These are phyloP conservation scores for Paramecium octaurelia DNA, from an alignment of 73 alveolate genomes.

Conservation along the genomic window DNA sequence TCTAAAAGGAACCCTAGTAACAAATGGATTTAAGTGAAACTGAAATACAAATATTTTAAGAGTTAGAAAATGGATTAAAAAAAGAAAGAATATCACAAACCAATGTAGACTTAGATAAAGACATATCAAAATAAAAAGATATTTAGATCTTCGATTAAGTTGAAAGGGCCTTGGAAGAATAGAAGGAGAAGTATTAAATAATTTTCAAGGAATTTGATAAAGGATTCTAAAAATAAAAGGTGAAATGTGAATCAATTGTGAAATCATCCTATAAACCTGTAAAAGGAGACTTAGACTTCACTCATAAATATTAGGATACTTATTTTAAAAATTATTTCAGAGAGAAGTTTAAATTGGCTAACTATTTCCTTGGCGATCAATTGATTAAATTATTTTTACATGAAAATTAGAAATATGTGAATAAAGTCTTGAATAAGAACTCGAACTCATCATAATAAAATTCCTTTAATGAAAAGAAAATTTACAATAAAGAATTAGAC, in stretches of 20 bases:
- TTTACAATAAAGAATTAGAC: background rate
- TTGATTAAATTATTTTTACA: background rate
- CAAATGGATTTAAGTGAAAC: background rate
- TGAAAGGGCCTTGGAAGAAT: background rate
- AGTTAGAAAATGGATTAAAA: background rate
- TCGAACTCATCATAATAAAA: background rate
- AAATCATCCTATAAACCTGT: constrained; percentile 22
- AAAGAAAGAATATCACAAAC: background rate
- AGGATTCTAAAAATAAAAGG: constrained; percentile 23
- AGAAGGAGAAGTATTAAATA: background rate
- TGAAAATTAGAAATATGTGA: constrained; percentile 15
- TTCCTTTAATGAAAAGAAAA: background rate
- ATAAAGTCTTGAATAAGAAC: background rate
- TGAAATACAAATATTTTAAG: background rate
- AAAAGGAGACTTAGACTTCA: background rate
- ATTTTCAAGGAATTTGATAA: background rate
- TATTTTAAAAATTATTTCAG: constrained; percentile 15
- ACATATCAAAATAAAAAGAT: background rate
- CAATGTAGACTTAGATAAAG: background rate
- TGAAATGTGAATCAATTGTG: background rate
- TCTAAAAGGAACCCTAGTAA: background rate
- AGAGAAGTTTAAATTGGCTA: constrained; percentile 24
- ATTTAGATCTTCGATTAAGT: background rate
- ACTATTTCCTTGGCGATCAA: constrained; percentile 12
- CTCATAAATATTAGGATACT: background rate